Conservation (phyloP, 1,139 yeast species). For the Magnusiomyces sp. region DNA sequence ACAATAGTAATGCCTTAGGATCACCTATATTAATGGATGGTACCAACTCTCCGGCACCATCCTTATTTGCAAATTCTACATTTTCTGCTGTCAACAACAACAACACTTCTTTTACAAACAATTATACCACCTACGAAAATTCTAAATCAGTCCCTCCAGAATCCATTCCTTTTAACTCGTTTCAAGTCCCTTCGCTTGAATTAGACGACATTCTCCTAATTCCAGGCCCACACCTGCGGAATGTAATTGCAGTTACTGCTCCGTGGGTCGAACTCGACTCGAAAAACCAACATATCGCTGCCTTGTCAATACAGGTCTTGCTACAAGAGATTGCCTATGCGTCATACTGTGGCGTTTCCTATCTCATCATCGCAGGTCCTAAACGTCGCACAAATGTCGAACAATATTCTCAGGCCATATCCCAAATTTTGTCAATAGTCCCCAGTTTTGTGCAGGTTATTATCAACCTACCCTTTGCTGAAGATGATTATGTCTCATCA, state of each 20-base stretch:
- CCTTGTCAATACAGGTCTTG: slow-evolving; percentile 46
- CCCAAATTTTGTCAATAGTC: slow-evolving; percentile 23
- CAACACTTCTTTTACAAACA: no score
- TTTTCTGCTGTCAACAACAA: no score
- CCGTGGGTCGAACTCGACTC: slow-evolving; percentile 61
- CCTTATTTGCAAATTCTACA: slow-evolving; percentile 10
- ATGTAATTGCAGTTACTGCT: slow-evolving; percentile 45
- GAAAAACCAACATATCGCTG: slow-evolving; percentile 39
- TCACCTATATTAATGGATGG: no score
- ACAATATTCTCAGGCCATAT: slow-evolving; percentile 40
- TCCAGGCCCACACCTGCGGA: slow-evolving; percentile 33
- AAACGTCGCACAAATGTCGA: slow-evolving; percentile 45
- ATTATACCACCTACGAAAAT: no score
- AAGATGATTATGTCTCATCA: slow-evolving; percentile 33
- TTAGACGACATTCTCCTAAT: slow-evolving; percentile 28
- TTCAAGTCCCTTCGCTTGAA: slow-evolving; percentile 15
- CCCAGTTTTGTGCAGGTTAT: slow-evolving; percentile 29
- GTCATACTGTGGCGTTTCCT: slow-evolving; percentile 43
- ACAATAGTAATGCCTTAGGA: no score
- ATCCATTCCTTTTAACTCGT: slow-evolving; percentile 11
- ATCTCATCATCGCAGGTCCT: slow-evolving; percentile 53
- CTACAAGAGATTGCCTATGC: slow-evolving; percentile 52
- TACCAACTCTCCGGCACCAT: slow-evolving; percentile 13
- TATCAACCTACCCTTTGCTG: slow-evolving; percentile 37
- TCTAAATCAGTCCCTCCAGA: slow-evolving; percentile 4